Percentiles rank a stretch among this genome's conserved stretches.
Evolutionary conservation across 208 protist genomes (phyloP).

Genomic region (Borovskyia barvae): DNA sequence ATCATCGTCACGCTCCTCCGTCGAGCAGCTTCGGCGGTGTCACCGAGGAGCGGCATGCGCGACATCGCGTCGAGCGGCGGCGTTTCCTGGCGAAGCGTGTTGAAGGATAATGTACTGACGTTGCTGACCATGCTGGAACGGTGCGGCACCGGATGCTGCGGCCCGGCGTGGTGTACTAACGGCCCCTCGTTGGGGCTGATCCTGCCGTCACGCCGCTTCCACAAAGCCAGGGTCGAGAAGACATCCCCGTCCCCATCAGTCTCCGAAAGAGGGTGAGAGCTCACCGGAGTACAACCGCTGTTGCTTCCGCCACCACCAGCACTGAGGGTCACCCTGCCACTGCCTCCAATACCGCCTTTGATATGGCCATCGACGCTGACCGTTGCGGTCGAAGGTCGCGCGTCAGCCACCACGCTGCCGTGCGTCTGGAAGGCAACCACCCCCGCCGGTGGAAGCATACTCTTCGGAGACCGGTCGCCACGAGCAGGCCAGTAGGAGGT

Average conservation of each 20-base stretch:
- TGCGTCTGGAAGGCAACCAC: slow-evolving; percentile 14
- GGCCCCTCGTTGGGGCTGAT: too few relatives aligned
- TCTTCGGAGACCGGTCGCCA: too few relatives aligned
- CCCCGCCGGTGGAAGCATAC: too few relatives aligned
- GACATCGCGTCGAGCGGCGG: slow-evolving; percentile 11
- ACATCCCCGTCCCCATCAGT: too few relatives aligned
- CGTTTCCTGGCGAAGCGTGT: background rate
- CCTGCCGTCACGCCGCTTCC: too few relatives aligned
- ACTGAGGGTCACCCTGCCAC: background rate
- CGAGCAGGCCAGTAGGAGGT: too few relatives aligned
- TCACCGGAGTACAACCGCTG: too few relatives aligned
- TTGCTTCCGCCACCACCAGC: too few relatives aligned
- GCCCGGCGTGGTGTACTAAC: too few relatives aligned
- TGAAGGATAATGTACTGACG: slow-evolving; percentile 13
- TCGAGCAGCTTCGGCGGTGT: background rate
- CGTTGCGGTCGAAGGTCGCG: slow-evolving; percentile 2
- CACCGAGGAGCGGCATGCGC: slow-evolving; percentile 22
- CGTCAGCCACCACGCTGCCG: slow-evolving; percentile 23
- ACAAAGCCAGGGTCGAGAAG: too few relatives aligned
- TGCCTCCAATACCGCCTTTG: background rate
- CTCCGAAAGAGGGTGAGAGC: too few relatives aligned
- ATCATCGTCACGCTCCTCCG: background rate
- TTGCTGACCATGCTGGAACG: slow-evolving; percentile 7
- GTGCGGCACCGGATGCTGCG: background rate
- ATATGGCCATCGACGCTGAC: background rate